Evolutionary conservation across 805 yeast genomes (phyloP).

Genomic region (Allodekkera sacchari): DNA sequence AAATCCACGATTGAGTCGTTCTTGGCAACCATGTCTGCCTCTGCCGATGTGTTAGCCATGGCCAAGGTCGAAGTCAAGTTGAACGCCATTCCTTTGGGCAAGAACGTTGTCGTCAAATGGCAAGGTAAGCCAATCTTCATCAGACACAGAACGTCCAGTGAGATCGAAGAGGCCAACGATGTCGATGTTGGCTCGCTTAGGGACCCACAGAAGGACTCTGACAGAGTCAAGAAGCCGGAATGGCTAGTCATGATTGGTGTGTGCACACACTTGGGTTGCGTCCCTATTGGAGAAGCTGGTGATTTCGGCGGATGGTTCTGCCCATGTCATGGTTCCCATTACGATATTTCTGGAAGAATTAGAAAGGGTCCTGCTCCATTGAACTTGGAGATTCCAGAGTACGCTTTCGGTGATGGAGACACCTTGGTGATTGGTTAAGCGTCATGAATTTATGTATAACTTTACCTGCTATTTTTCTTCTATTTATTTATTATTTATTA

Average conservation of each 20-base stretch:
- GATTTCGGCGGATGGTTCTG: slow-evolving; percentile 99
- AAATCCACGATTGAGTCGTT: slow-evolving; percentile 93
- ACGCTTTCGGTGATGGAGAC: slow-evolving; percentile 69
- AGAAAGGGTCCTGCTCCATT: slow-evolving; percentile 99
- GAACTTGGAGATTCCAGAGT: slow-evolving; percentile 93
- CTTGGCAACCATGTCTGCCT: slow-evolving; percentile 89
- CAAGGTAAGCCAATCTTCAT: slow-evolving; percentile 99
- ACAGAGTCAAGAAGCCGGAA: slow-evolving; percentile 93
- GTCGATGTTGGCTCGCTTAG: slow-evolving; percentile 73
- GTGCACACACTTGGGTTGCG: slow-evolving; percentile 99
- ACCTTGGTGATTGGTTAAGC: slow-evolving; percentile 81
- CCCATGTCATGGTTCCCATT: slow-evolving; percentile 99
- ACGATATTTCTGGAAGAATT: slow-evolving; percentile 99
- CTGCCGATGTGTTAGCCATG: slow-evolving; percentile 98
- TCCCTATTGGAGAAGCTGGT: slow-evolving; percentile 99
- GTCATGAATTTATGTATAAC: not conserved
- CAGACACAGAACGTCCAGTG: slow-evolving; percentile 94
- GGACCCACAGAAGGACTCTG: slow-evolving; percentile 90
- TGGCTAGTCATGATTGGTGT: slow-evolving; percentile 99
- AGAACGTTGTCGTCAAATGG: slow-evolving; percentile 98
- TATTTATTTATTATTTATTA: slow-evolving; percentile 4
- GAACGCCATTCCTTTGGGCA: slow-evolving; percentile 91
- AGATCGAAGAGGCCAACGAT: slow-evolving; percentile 87
- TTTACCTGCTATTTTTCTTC: slow-evolving; percentile 1
- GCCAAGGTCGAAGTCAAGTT: slow-evolving; percentile 98